Conservation (phyloP, 352 stramenopile species). For the Phytophthora ramorum region DNA sequence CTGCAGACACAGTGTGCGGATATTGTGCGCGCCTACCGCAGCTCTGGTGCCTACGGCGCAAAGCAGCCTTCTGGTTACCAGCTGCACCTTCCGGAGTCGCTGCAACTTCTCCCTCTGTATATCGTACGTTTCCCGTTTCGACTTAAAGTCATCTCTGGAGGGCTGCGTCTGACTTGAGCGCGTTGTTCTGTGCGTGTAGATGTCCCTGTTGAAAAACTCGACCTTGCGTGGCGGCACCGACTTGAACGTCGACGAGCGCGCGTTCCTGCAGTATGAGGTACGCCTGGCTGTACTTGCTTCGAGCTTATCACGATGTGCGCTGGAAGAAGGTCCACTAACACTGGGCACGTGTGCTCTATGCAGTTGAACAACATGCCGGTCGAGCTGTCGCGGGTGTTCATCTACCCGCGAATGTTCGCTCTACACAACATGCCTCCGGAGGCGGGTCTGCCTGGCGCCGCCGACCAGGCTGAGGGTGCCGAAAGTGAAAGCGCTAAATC, state of each 20-base stretch:
- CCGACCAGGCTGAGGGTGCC: conserved; percentile 45
- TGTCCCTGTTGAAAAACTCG: conserved; percentile 98
- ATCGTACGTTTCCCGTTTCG: conserved; percentile 59
- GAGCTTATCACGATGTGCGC: conserved; percentile 1
- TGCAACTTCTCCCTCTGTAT: conserved; percentile 97
- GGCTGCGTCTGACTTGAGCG: conserved; percentile 9
- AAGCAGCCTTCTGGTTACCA: conserved; percentile 80
- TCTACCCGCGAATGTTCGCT: conserved; percentile 98
- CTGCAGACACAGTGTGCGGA: conserved; percentile 94
- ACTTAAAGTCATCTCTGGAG: conserved; percentile 2
- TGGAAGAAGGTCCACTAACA: conserved; percentile 15
- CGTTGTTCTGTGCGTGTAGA: conserved; percentile 52
- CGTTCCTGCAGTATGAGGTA: conserved; percentile 92
- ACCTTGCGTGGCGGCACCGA: conserved; percentile 97
- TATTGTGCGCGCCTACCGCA: conserved; percentile 93
- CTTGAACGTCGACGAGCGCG: conserved; percentile 96
- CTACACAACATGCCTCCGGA: conserved; percentile 92
- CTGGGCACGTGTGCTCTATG: conserved; percentile 13
- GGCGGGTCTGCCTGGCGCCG: conserved; percentile 77
- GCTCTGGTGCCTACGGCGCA: conserved; percentile 72
- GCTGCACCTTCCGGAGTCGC: conserved; percentile 88
- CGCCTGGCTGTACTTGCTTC: background rate
- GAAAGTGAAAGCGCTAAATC: conserved; percentile 47
- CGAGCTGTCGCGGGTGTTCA: conserved; percentile 91
- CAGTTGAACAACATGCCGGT: conserved; percentile 95